phyloP scores from a whole-genome alignment of 2,329 filamentous ascomycete genomes.

The Graphilbum sp. region DNA sequence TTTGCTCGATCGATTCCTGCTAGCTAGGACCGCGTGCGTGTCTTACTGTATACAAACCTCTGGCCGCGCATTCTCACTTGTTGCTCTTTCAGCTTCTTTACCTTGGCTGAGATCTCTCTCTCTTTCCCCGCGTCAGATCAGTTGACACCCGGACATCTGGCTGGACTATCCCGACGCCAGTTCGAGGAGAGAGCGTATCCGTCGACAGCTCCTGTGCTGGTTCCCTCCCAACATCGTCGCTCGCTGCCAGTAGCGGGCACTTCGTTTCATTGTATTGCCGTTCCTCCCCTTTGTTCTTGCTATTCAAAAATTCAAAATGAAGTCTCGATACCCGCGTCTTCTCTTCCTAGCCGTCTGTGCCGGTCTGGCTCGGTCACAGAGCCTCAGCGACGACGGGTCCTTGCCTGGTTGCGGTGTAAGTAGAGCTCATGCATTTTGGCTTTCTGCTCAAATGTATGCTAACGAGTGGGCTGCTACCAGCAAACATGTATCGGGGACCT shows the following conservation, averaged over 20 bases:
- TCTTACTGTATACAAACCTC: not conserved
- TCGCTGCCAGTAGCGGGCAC: not conserved
- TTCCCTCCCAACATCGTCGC: too few species aligned
- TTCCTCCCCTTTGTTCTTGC: not conserved
- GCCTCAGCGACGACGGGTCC: constrained; percentile 4
- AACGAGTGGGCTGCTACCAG: constrained; percentile 3
- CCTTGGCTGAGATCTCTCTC: not conserved
- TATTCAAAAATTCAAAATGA: constrained; percentile 6
- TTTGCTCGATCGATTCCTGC: too few species aligned
- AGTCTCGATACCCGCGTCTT: not conserved
- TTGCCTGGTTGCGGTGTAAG: constrained; percentile 10
- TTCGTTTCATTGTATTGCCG: not conserved
- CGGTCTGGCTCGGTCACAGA: constrained; percentile 2
- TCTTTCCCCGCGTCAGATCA: not conserved
- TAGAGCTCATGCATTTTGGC: not conserved
- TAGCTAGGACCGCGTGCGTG: too few species aligned
- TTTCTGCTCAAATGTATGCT: not conserved
- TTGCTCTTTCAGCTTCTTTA: not conserved
- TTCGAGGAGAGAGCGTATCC: too few species aligned
- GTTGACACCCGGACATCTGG: not conserved
- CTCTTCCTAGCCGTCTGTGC: constrained; percentile 2
- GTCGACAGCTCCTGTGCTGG: too few species aligned
- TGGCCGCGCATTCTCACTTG: not conserved
- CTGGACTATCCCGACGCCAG: too few species aligned
- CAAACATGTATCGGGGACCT: constrained; percentile 10